Evolutionary conservation across 2,329 filamentous ascomycete species (phyloP), one percentile per base, ranked within the genome.

Genomic region (Fusarium equiseti): DNA sequence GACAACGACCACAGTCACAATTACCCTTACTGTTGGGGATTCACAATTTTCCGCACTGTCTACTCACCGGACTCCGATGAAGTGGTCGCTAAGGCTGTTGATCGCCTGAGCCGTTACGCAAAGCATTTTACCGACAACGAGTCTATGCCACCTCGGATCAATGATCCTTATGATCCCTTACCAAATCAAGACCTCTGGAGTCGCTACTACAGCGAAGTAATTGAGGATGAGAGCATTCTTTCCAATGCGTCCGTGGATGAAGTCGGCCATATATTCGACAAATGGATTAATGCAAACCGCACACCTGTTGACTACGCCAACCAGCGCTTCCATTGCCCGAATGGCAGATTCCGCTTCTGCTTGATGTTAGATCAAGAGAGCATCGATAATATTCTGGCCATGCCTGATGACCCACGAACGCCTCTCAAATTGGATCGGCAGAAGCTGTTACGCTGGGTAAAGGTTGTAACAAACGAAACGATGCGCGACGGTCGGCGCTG

Each of bases 1-100:
- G 12, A 54, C 20, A 35, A 75, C 54, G 70, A 75, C 48, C 42
- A 65, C 27, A 71, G 65, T 27, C 73, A 75, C 35, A 62, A 35
- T 52, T 71, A 73, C n/a, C 57, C 61, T 46, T 74, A 70, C n/a
- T 73, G 63, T n/a, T 73, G 68, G 70, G 72, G 68, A 3, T 75
- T 63, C 55, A 69, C 68, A 26, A 67, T 74, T 40, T 74, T 74
- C 56, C 70, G 68, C 52, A 74, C 71, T 27, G 62, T 70, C 31
- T 75, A 75, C 52, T 48, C 58, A 13, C 52, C 67, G 4, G 71
- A 55, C 1, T 72, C 70, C 8, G 58, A 74, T 20, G 71, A 74
- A 50, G 49, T 27, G 1, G 45, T 70, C 26, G 43, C 51, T 29
- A 52, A 46, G n/a, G 68, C 68, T 51, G 22, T 74, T 35, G 58